A percentile compares a stretch with the other conserved stretches of the same genome.
Conservation (phyloP, 805 yeast species). For the Wickerhamomyces rabaulensis region DNA sequence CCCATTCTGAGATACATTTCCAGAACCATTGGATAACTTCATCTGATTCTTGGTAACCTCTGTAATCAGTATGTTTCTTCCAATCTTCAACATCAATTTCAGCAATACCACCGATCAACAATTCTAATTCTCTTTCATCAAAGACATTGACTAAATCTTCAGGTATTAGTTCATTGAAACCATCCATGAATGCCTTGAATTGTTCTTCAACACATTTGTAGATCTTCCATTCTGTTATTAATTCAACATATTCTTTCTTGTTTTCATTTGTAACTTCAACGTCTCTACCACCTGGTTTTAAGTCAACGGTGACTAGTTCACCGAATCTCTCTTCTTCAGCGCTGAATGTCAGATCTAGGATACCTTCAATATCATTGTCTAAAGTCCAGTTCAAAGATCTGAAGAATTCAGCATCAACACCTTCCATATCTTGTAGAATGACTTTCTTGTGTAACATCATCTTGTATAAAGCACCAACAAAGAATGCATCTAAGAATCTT, state of each 20-base stretch:
- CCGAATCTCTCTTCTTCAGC: constrained; percentile 94
- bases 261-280: constrained; percentile 92
- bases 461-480: constrained; percentile 96
- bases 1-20: constrained; percentile 92
- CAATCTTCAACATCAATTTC: constrained; percentile 98
- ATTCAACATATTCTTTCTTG: constrained; percentile 91
- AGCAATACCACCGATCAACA: constrained; percentile 96
- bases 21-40: constrained; percentile 99
- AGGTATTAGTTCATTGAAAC: constrained; percentile 95
- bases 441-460: constrained; percentile 96
- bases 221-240: constrained; percentile 94
- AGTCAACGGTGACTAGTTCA: constrained; percentile 80
- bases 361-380: constrained; percentile 87
- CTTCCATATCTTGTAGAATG: constrained; percentile 95
- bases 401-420: constrained; percentile 96
- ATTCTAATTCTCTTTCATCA: constrained; percentile 95
- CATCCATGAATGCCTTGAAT: constrained; percentile 93
- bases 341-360: constrained; percentile 84
- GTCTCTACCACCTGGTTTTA: constrained; percentile 83
- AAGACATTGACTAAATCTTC: constrained; percentile 94
- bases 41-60: constrained; percentile 95
- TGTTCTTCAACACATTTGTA: constrained; percentile 91
- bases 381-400: constrained; percentile 93
- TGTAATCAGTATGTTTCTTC: constrained; percentile 97
- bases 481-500: constrained; percentile 95